phyloP scores from a whole-genome alignment of 2,329 filamentous ascomycete genomes.

The Cercospora zeae-maydis region DNA sequence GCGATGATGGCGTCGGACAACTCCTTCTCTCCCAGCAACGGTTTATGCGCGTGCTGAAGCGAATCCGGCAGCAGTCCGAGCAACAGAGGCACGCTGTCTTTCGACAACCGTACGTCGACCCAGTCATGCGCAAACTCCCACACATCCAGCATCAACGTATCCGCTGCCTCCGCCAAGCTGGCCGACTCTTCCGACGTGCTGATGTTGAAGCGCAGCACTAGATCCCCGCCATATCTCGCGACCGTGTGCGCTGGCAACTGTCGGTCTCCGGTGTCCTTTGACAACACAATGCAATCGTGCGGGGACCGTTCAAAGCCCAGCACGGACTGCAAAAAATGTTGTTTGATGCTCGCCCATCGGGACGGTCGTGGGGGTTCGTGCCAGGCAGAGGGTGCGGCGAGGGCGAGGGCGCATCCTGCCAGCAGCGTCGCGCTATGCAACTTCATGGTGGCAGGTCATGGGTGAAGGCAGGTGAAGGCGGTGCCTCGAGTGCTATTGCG shows the following conservation, averaged over 20 bases:
- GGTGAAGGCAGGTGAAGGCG: background rate
- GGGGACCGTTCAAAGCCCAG: slow-evolving; percentile 12
- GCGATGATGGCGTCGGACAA: slow-evolving; percentile 72
- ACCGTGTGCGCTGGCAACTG: slow-evolving; percentile 26
- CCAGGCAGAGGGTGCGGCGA: slow-evolving; percentile 19
- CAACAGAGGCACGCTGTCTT: slow-evolving; percentile 73
- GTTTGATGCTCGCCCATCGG: slow-evolving; percentile 19
- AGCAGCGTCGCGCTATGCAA: slow-evolving; percentile 11
- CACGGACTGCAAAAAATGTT: slow-evolving; percentile 17
- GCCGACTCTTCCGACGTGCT: slow-evolving; percentile 64
- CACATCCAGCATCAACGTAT: slow-evolving; percentile 78
- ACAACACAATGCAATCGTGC: slow-evolving; percentile 2
- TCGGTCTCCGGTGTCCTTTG: background rate
- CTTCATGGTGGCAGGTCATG: slow-evolving; percentile 13
- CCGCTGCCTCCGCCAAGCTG: slow-evolving; percentile 68
- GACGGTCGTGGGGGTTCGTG: slow-evolving; percentile 5
- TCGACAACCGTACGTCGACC: slow-evolving; percentile 77
- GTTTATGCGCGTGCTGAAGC: slow-evolving; percentile 66
- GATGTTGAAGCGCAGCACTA: slow-evolving; percentile 87
- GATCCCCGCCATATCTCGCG: slow-evolving; percentile 65
- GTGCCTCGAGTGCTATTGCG: background rate
- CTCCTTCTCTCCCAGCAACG: slow-evolving; percentile 68
- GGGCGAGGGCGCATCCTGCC: slow-evolving; percentile 15
- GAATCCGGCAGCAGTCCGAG: slow-evolving; percentile 73
- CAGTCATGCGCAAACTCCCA: slow-evolving; percentile 81